phyloP scores from a whole-genome alignment of 1,139 yeast genomes.

The Hansenula lynferdii region DNA sequence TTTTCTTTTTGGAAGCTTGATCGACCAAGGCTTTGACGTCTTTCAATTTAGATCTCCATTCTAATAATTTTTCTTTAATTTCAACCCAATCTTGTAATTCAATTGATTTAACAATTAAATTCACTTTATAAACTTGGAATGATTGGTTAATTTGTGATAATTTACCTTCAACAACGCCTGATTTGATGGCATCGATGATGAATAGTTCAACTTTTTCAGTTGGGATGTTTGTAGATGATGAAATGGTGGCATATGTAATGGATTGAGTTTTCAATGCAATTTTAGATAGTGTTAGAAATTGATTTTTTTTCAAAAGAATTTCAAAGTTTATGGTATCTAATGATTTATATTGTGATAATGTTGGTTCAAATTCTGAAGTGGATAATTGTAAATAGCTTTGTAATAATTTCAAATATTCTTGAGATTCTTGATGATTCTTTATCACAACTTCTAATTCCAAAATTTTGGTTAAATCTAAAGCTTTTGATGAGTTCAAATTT shows the following conservation, averaged over 20 bases:
- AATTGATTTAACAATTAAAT: conserved; percentile 14
- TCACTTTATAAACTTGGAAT: conserved; percentile 16
- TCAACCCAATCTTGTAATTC: conserved; percentile 17
- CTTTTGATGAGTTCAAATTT: conserved; percentile 11
- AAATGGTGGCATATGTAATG: conserved; percentile 13
- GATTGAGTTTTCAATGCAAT: conserved; percentile 9
- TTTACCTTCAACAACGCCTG: conserved; percentile 18
- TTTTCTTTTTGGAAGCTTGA: conserved; percentile 16
- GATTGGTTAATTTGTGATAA: conserved; percentile 15
- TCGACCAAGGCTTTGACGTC: conserved; percentile 17
- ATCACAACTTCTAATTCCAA: conserved; percentile 6
- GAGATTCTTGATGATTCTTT: conserved; percentile 6
- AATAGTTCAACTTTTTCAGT: conserved; percentile 15
- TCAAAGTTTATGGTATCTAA: conserved; percentile 8
- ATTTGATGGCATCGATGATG: conserved; percentile 20
- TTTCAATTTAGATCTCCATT: conserved; percentile 19
- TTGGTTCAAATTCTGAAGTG: conserved; percentile 11
- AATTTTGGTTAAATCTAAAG: conserved; percentile 15
- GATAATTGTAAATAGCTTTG: conserved; percentile 13
- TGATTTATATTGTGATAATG: conserved; percentile 4
- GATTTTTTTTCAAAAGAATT: conserved; percentile 13
- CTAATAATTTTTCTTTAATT: conserved; percentile 14
- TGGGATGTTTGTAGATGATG: conserved; percentile 7
- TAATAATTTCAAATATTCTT: conserved; percentile 5
- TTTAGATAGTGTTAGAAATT: conserved; percentile 14